phyloP scores from a whole-genome alignment of 352 stramenopile genomes.

The Globisporangium canariense region DNA sequence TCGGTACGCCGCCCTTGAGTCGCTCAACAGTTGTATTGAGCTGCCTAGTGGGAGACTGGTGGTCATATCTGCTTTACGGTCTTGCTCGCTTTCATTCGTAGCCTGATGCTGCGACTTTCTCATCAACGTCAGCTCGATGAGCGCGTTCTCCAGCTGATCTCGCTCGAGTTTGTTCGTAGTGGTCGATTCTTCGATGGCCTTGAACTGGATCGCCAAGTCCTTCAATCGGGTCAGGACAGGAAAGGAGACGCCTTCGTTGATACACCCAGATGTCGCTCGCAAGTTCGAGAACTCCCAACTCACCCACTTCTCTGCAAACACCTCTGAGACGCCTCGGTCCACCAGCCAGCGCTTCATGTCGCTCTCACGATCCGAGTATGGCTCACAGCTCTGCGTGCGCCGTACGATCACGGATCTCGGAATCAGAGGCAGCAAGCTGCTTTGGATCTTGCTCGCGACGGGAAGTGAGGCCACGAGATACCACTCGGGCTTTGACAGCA shows the following conservation, averaged over 20 bases:
- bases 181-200: neutral
- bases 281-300: conserved; percentile 5
- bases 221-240: neutral
- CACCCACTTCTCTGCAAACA: conserved; percentile 15
- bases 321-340: conserved; percentile 19
- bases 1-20: neutral
- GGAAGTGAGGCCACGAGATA: conserved; percentile 32
- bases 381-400: neutral
- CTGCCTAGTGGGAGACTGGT: too few relatives aligned
- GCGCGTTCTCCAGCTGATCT: conserved; percentile 3
- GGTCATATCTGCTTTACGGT: neutral
- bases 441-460: conserved; percentile 30
- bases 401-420: conserved; percentile 17
- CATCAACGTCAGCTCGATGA: conserved; percentile 12
- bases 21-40: neutral
- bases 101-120: neutral
- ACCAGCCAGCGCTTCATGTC: conserved; percentile 11
- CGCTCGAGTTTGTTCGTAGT: neutral
- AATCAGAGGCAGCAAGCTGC: conserved; percentile 27
- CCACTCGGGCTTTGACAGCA: conserved; percentile 50
- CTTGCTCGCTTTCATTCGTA: neutral
- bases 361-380: neutral
- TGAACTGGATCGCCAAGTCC: conserved; percentile 1
- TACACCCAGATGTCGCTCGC: neutral
- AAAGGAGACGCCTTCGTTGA: neutral